Evolutionary conservation across 768 basidiomycete genomes (phyloP).

Genomic region (Suillus clintonianus): DNA sequence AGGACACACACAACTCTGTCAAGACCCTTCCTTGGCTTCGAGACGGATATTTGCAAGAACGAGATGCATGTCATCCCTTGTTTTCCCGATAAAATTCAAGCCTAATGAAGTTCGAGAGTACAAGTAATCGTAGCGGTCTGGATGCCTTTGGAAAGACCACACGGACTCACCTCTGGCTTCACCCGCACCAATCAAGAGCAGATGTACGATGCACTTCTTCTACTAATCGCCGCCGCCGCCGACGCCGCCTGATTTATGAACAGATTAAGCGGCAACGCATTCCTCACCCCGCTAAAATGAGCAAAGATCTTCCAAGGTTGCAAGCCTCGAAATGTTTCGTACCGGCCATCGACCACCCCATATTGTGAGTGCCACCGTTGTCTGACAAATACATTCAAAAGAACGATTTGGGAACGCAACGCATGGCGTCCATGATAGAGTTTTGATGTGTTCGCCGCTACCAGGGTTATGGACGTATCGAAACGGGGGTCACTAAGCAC

Average conservation of each 20-base stretch:
- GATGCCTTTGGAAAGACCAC: neutral
- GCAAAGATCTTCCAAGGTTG: constrained; percentile 48
- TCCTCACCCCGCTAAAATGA: constrained; percentile 42
- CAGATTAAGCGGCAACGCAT: constrained; percentile 38
- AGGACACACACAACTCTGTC: constrained; percentile 21
- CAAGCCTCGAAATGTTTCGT: constrained; percentile 23
- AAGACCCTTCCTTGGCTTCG: constrained; percentile 30
- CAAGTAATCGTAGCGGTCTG: neutral
- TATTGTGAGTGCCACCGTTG: too few species aligned
- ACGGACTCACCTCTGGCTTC: constrained; percentile 37
- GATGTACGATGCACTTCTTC: constrained; percentile 30
- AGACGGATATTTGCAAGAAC: constrained; percentile 41
- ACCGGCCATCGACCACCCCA: neutral
- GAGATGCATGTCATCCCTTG: constrained; percentile 23
- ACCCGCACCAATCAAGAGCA: constrained; percentile 44
- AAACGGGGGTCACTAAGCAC: neutral
- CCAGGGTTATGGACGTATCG: neutral
- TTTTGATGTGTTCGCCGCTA: neutral
- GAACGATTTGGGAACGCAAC: neutral
- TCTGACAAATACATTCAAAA: neutral
- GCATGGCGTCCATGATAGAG: too few species aligned
- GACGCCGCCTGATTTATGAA: constrained; percentile 18
- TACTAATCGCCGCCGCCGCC: constrained; percentile 28
- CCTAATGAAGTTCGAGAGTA: constrained; percentile 40
- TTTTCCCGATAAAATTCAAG: constrained; percentile 44